Conservation (phyloP, 257 asterid species). For the Lycium ferocissimum region DNA sequence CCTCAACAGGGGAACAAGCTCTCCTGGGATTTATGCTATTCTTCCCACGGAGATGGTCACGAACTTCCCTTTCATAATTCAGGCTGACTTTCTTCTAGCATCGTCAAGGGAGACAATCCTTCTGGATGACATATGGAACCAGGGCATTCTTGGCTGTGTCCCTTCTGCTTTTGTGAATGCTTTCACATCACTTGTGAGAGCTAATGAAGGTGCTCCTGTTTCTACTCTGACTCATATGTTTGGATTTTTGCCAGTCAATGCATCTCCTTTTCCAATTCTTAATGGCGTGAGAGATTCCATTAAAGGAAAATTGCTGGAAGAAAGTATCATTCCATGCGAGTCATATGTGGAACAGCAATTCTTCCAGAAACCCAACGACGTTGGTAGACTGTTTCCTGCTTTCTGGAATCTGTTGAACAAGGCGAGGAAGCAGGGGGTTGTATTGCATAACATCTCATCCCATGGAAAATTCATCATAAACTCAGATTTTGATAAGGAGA, state of each 20-base stretch:
- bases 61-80: slow-evolving; percentile 46
- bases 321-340: slow-evolving; percentile 45
- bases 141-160: slow-evolving; percentile 48
- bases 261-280: slow-evolving; percentile 40
- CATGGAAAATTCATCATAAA: slow-evolving; percentile 44
- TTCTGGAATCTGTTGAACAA: slow-evolving; percentile 41
- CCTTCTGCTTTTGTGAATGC: slow-evolving; percentile 44
- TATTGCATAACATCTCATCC: slow-evolving; percentile 45
- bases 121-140: slow-evolving; percentile 45
- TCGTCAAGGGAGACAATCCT: slow-evolving; percentile 51
- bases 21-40: slow-evolving; percentile 49
- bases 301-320: slow-evolving; percentile 36
- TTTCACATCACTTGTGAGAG: slow-evolving; percentile 42
- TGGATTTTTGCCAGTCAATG: slow-evolving; percentile 38
- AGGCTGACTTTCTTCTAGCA: slow-evolving; percentile 47
- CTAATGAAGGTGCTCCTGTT: slow-evolving; percentile 35
- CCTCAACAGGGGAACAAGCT: slow-evolving; percentile 43
- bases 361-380: slow-evolving; percentile 43
- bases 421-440: slow-evolving; percentile 42
- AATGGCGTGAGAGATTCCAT: slow-evolving; percentile 41
- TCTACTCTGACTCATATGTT: slow-evolving; percentile 41
- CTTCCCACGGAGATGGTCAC: slow-evolving; percentile 52
- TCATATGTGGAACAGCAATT: slow-evolving; percentile 36
- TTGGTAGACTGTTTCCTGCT: slow-evolving; percentile 42
- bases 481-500: slow-evolving; percentile 37